Conservation (phyloP, 495 filamentous ascomycete species). For the Annulohypoxylon bovei region DNA sequence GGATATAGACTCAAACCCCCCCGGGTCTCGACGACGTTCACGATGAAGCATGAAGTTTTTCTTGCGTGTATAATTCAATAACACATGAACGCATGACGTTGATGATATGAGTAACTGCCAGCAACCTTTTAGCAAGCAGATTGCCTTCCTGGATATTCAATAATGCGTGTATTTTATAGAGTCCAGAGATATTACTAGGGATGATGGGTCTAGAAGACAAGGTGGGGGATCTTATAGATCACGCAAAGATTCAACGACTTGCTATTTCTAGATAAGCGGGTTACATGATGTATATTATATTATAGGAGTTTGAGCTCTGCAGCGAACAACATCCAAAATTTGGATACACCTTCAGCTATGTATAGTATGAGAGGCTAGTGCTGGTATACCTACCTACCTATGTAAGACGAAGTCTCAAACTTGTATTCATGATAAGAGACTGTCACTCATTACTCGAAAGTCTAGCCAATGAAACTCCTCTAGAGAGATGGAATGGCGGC, state of each 20-base stretch:
- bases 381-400: too few species aligned
- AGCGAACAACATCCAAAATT: constrained; percentile 8
- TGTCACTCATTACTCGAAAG: background rate
- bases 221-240: constrained; percentile 15
- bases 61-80: background rate
- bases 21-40: background rate
- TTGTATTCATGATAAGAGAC: background rate
- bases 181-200: background rate
- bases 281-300: constrained; percentile 16
- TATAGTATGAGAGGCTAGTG: background rate
- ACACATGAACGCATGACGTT: background rate
- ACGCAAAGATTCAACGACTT: background rate
- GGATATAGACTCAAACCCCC: background rate
- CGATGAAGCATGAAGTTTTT: background rate
- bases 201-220: constrained; percentile 1
- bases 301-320: constrained; percentile 7
- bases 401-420: background rate
- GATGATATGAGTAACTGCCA: background rate
- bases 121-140: background rate
- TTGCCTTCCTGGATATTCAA: background rate
- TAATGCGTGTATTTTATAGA: constrained; percentile 2
- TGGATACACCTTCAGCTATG: background rate
- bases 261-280: background rate
- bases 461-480: background rate
- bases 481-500: background rate